phyloP scores from a whole-genome alignment of 2,329 filamentous ascomycete species.

The Fusarium annulatum region DNA sequence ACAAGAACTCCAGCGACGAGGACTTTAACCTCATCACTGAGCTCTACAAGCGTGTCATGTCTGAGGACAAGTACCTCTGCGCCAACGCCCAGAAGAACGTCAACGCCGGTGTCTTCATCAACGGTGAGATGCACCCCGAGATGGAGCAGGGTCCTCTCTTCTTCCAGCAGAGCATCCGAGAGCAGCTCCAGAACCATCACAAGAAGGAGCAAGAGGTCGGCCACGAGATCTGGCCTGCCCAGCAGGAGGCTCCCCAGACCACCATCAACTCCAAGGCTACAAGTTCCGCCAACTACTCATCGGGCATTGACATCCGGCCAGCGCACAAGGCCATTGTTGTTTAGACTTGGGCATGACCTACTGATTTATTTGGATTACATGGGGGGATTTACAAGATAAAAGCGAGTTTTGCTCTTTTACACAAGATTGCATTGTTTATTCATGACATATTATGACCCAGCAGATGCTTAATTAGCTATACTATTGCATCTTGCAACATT shows the following conservation, averaged over 20 bases:
- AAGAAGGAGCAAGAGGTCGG: conserved; percentile 57
- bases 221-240: conserved; percentile 64
- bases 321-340: conserved; percentile 39
- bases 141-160: conserved; percentile 69
- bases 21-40: conserved; percentile 67
- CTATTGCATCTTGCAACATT: conserved; percentile 20
- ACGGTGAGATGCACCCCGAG: conserved; percentile 70
- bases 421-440: conserved; percentile 36
- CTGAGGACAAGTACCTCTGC: conserved; percentile 73
- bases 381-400: conserved; percentile 24
- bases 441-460: conserved; percentile 25
- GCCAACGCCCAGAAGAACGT: conserved; percentile 69
- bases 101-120: conserved; percentile 69
- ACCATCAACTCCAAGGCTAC: conserved; percentile 38
- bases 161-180: conserved; percentile 64
- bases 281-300: conserved; percentile 50
- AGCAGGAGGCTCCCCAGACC: conserved; percentile 48
- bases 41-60: conserved; percentile 73
- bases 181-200: conserved; percentile 60
- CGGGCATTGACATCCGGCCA: conserved; percentile 49
- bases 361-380: background rate
- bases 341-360: background rate
- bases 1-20: conserved; percentile 68
- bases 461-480: conserved; percentile 27
- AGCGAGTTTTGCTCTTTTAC: conserved; percentile 31